These are phyloP conservation scores for Clarireedia sp. DNA, from an alignment of 2,329 filamentous ascomycete species.

Conservation along the genomic window DNA sequence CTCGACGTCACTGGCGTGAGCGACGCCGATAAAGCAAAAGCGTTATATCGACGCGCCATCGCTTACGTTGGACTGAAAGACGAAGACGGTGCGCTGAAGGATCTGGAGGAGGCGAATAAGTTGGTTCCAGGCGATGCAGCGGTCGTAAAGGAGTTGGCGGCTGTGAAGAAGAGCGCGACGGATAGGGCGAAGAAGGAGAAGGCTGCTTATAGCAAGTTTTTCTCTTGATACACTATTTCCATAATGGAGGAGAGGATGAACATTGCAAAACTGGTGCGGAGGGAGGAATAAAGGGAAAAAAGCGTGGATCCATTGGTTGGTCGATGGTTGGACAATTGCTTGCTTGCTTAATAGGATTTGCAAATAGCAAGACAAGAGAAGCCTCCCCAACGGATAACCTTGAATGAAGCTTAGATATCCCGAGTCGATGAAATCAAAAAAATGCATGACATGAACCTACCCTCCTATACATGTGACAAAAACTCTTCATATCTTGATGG, in stretches of 20 bases:
- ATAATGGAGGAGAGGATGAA: too few relatives aligned
- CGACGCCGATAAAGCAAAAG: constrained; percentile 81
- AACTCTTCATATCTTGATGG: too few relatives aligned
- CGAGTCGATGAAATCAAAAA: too few relatives aligned
- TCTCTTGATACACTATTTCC: constrained; percentile 33
- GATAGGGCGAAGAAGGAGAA: constrained; percentile 80
- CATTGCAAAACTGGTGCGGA: too few relatives aligned
- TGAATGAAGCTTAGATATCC: too few relatives aligned
- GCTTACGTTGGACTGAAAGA: constrained; percentile 73
- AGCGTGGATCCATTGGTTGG: constrained; percentile 3
- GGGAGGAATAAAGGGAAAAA: neutral
- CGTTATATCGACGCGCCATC: constrained; percentile 71
- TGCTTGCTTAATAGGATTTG: neutral
- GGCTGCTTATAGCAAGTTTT: constrained; percentile 89
- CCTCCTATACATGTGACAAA: too few relatives aligned
- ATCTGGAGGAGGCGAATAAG: constrained; percentile 67
- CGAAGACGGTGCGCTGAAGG: constrained; percentile 70
- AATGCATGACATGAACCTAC: too few relatives aligned
- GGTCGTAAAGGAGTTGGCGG: constrained; percentile 64
- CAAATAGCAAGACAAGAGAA: too few relatives aligned
- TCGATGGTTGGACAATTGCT: neutral
- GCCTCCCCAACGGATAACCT: too few relatives aligned
- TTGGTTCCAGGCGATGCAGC: constrained; percentile 68
- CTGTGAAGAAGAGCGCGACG: constrained; percentile 68
- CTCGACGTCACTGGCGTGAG: constrained; percentile 57